Conservation (phyloP, 139 green algal species). For the Micractinium sp. region DNA sequence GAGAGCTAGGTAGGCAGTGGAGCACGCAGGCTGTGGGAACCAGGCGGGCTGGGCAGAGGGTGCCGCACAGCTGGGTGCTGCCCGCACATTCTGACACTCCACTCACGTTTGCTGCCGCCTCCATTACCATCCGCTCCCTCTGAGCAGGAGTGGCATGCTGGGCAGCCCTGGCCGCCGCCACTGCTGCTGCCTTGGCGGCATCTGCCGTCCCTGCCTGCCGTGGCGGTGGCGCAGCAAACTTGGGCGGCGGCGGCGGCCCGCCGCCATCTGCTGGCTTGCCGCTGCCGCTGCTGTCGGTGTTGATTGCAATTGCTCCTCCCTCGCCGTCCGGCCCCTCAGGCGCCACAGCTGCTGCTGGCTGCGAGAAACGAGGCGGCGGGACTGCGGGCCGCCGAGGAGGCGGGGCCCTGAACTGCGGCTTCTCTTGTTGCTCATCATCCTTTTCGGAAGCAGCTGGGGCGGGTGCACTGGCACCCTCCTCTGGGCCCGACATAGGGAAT, state of each 20-base stretch:
- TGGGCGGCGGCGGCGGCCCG: not conserved
- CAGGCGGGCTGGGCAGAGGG: not conserved
- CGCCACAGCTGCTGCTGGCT: not conserved
- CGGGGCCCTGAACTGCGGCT: constrained; percentile 11
- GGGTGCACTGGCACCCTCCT: too few relatives aligned
- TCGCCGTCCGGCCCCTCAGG: too few relatives aligned
- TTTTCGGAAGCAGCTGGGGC: too few relatives aligned
- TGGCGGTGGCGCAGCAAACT: constrained; percentile 16
- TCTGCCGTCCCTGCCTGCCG: not conserved
- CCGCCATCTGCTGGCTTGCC: not conserved
- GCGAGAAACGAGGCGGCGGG: not conserved
- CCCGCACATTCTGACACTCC: not conserved
- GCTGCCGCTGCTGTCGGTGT: not conserved
- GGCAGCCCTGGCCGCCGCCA: constrained; percentile 38
- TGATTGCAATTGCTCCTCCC: not conserved
- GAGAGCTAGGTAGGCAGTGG: too few relatives aligned
- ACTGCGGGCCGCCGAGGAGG: not conserved
- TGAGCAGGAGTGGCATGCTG: constrained; percentile 44
- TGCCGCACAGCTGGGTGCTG: not conserved
- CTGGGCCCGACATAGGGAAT: too few relatives aligned
- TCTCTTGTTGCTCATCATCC: too few relatives aligned
- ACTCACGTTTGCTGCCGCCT: constrained; percentile 41
- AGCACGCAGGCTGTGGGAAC: not conserved
- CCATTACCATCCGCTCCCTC: constrained; percentile 43
- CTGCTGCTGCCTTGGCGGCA: constrained; percentile 27